Evolutionary conservation across 2,329 filamentous ascomycete species (phyloP).

Genomic region (Zymoseptoria crescenta): DNA sequence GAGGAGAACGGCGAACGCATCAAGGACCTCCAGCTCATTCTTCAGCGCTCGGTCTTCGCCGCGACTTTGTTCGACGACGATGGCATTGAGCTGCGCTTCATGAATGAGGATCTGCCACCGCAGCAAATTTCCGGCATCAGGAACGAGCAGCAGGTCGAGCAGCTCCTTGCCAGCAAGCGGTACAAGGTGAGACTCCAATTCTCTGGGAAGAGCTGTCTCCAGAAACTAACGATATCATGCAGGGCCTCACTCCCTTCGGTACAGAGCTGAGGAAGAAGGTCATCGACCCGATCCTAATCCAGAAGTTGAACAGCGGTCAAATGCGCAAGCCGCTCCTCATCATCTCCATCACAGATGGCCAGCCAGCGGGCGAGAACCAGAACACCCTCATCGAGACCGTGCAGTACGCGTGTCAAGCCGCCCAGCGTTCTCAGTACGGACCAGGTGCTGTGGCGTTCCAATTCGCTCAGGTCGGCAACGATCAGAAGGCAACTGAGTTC

Average conservation of each 20-base stretch:
- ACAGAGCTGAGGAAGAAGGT: slow-evolving; percentile 56
- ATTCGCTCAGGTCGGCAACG: slow-evolving; percentile 62
- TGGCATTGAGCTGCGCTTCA: slow-evolving; percentile 60
- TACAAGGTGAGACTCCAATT: slow-evolving; percentile 42
- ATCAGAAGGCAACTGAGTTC: slow-evolving; percentile 57
- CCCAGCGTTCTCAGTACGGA: slow-evolving; percentile 46
- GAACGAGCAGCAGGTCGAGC: slow-evolving; percentile 50
- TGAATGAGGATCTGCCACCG: slow-evolving; percentile 52
- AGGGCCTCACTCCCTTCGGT: slow-evolving; percentile 60
- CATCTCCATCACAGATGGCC: slow-evolving; percentile 59
- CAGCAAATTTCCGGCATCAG: slow-evolving; percentile 48
- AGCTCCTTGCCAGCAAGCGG: slow-evolving; percentile 49
- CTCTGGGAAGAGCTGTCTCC: too few species aligned
- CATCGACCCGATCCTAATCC: slow-evolving; percentile 52
- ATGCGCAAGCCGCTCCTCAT: slow-evolving; percentile 57
- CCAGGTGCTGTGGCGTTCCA: slow-evolving; percentile 54
- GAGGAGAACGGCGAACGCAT: slow-evolving; percentile 60
- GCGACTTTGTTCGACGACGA: slow-evolving; percentile 63
- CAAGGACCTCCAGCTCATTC: slow-evolving; percentile 57
- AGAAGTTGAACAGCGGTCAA: slow-evolving; percentile 44
- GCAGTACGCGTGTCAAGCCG: slow-evolving; percentile 45
- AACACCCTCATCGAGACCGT: slow-evolving; percentile 52
- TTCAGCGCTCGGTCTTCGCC: slow-evolving; percentile 55
- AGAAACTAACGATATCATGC: not conserved
- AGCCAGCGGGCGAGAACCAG: slow-evolving; percentile 55